These are phyloP conservation scores for Colletotrichum gloeosporioides DNA, from an alignment of 2,329 filamentous ascomycete genomes.

Conservation along the genomic window DNA sequence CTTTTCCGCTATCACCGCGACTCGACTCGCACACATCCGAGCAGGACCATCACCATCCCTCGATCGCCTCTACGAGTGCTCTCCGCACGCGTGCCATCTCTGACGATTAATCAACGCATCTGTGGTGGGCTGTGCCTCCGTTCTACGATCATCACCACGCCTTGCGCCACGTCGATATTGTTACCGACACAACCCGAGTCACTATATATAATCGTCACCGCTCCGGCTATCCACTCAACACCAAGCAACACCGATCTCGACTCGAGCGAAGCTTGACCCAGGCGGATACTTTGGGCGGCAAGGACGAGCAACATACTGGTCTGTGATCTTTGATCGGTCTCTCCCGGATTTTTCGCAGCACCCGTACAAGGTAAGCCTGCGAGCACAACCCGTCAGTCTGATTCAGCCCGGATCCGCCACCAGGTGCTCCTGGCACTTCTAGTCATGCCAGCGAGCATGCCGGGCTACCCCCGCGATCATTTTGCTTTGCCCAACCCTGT, in stretches of 20 bases:
- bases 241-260: background rate
- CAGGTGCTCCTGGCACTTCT: conserved; percentile 17
- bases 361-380: conserved; percentile 21
- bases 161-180: background rate
- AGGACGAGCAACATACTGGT: conserved; percentile 20
- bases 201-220: background rate
- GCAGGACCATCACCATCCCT: background rate
- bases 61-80: background rate
- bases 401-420: conserved; percentile 15
- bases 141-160: background rate
- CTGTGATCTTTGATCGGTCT: conserved; percentile 13
- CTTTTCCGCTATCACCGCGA: background rate
- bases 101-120: background rate
- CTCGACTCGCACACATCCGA: background rate
- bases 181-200: background rate
- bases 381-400: conserved; percentile 2
- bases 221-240: background rate
- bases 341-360: conserved; percentile 12
- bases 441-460: conserved; percentile 10
- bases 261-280: background rate
- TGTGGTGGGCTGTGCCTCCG: conserved; percentile 8
- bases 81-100: background rate
- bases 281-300: background rate
- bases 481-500: background rate
- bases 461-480: conserved; percentile 7